Conservation (phyloP, 768 basidiomycete species). For the Pulveroboletus sp. region DNA sequence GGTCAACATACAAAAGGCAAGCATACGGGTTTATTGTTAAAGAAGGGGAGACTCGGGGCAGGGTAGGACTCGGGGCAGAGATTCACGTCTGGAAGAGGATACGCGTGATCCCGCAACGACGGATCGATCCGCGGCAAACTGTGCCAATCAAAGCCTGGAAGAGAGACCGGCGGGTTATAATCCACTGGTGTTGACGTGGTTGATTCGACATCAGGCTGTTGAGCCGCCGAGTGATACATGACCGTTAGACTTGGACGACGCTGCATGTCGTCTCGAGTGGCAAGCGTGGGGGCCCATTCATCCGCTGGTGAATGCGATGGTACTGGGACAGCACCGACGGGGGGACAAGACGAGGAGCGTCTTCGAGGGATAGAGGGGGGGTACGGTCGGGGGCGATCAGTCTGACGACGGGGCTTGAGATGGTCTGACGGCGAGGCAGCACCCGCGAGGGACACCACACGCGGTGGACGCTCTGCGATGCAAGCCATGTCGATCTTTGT, state of each 20-base stretch:
- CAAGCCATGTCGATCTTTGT: conserved; percentile 8
- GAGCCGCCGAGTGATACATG: conserved; percentile 34
- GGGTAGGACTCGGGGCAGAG: conserved; percentile 1
- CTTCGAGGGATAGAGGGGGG: conserved; percentile 21
- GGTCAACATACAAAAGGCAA: neutral
- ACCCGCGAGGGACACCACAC: conserved; percentile 10
- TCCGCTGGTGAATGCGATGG: conserved; percentile 8
- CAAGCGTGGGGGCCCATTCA: conserved; percentile 19
- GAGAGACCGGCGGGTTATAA: neutral
- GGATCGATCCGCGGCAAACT: conserved; percentile 6
- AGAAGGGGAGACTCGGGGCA: neutral
- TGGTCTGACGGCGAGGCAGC: neutral
- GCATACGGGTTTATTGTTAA: conserved; percentile 17
- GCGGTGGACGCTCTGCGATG: conserved; percentile 9
- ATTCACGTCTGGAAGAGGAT: conserved; percentile 3
- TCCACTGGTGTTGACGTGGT: neutral
- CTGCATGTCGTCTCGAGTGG: conserved; percentile 32
- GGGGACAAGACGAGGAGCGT: conserved; percentile 44
- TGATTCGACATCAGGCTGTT: conserved; percentile 9
- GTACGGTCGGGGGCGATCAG: conserved; percentile 24
- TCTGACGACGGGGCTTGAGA: conserved; percentile 5
- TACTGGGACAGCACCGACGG: conserved; percentile 33
- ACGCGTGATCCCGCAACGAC: neutral
- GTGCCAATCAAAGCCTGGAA: conserved; percentile 12
- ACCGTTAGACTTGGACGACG: conserved; percentile 31